A percentile compares a stretch with the other conserved stretches of the same genome.
Conservation (phyloP, 2,329 filamentous ascomycete genomes). For the Neonectria neomacrospora region DNA sequence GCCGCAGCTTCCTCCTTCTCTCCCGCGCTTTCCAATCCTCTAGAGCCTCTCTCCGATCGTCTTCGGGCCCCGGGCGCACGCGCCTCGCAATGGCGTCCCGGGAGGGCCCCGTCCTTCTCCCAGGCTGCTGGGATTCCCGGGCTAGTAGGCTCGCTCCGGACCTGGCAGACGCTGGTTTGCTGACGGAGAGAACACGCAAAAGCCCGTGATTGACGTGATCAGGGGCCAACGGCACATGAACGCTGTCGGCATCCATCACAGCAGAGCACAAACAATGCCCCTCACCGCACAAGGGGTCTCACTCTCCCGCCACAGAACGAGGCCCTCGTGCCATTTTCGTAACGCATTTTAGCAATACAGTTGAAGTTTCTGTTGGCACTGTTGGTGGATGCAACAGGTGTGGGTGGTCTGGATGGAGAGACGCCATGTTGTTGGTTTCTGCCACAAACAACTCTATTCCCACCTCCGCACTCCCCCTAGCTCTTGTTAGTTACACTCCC, state of each 20-base stretch:
- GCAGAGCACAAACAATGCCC: background rate
- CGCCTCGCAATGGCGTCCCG: constrained; percentile 34
- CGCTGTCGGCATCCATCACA: background rate
- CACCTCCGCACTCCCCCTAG: background rate
- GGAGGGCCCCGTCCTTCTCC: constrained; percentile 37
- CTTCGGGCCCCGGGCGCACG: constrained; percentile 31
- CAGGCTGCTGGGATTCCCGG: constrained; percentile 34
- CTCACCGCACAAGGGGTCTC: background rate
- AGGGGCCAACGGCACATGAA: background rate
- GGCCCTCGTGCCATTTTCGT: constrained; percentile 2
- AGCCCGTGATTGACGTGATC: background rate
- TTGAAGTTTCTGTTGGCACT: background rate
- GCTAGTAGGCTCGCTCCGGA: constrained; percentile 1
- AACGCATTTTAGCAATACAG: background rate
- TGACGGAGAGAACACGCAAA: background rate
- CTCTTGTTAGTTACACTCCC: background rate
- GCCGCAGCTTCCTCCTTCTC: constrained; percentile 19
- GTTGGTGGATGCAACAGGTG: background rate
- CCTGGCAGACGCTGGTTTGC: background rate
- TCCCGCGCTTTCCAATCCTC: constrained; percentile 7
- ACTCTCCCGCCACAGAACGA: background rate
- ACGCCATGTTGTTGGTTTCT: background rate
- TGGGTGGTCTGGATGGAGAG: background rate
- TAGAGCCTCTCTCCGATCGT: constrained; percentile 16
- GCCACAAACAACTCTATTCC: background rate